These are phyloP conservation scores for Auricularia sp. DNA, from an alignment of 768 basidiomycete species.

Conservation along the genomic window DNA sequence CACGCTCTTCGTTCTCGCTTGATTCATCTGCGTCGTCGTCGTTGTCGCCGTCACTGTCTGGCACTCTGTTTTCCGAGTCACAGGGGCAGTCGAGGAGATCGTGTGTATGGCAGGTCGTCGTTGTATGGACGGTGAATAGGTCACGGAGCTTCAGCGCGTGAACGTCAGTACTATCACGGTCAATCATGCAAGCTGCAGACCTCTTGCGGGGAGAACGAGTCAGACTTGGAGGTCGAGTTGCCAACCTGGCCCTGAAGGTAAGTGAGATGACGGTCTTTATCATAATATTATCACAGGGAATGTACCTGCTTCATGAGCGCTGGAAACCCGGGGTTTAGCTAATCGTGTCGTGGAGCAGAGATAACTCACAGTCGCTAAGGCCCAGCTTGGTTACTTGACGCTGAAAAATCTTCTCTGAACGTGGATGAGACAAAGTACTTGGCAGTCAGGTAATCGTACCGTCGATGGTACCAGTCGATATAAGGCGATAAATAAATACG, in stretches of 20 bases:
- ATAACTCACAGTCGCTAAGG: conserved; percentile 65
- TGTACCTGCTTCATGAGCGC: conserved; percentile 64
- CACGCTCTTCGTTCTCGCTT: conserved; percentile 19
- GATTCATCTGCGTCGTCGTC: conserved; percentile 19
- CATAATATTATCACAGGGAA: not conserved
- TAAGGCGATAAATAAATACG: conserved; percentile 80
- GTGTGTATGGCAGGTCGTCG: conserved; percentile 83
- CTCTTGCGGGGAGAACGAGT: conserved; percentile 81
- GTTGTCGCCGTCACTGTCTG: conserved; percentile 16
- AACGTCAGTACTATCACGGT: not conserved
- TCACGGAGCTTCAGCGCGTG: conserved; percentile 57
- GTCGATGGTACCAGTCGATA: conserved; percentile 86
- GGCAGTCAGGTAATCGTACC: conserved; percentile 28
- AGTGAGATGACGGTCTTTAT: conserved; percentile 6
- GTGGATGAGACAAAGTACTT: not conserved
- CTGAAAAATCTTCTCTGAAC: conserved; percentile 80
- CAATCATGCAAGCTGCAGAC: conserved; percentile 31
- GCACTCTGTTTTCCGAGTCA: conserved; percentile 7
- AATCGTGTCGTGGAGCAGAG: conserved; percentile 13
- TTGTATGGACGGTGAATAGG: conserved; percentile 77
- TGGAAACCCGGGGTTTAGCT: conserved; percentile 15
- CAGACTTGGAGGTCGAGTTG: conserved; percentile 52
- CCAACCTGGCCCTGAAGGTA: conserved; percentile 16
- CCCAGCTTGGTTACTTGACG: conserved; percentile 91
- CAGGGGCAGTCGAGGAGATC: conserved; percentile 81